A percentile compares a stretch with the other conserved stretches of the same genome.
Evolutionary conservation across 305 asterid species (phyloP).

Genomic region (Andrographis paniculata): DNA sequence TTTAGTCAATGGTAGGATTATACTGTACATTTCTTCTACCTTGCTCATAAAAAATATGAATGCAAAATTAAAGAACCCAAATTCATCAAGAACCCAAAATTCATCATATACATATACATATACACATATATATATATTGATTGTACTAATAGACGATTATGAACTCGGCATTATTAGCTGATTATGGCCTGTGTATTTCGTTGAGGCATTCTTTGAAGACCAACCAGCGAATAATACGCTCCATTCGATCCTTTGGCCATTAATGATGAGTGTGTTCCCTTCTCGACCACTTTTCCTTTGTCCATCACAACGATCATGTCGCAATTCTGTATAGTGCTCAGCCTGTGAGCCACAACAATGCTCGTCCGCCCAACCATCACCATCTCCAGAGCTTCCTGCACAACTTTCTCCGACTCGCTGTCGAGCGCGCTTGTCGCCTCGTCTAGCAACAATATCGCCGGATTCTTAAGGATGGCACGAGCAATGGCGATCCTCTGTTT

Average conservation of each 20-base stretch:
- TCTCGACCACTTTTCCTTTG: slow-evolving; percentile 68
- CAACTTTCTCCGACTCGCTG: slow-evolving; percentile 69
- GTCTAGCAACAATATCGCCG: slow-evolving; percentile 52
- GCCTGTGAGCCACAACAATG: slow-evolving; percentile 80
- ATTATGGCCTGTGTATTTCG: slow-evolving; percentile 22
- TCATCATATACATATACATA: no score
- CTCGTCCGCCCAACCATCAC: slow-evolving; percentile 88
- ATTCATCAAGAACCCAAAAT: no score
- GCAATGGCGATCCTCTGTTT: slow-evolving; percentile 89
- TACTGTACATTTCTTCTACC: no score
- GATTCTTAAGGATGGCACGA: slow-evolving; percentile 70
- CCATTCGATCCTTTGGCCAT: slow-evolving; percentile 51
- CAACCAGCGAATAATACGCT: slow-evolving; percentile 66
- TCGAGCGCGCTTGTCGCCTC: slow-evolving; percentile 95
- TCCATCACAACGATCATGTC: slow-evolving; percentile 72
- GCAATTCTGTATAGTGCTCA: slow-evolving; percentile 71
- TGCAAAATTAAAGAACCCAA: no score
- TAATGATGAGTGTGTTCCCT: slow-evolving; percentile 67
- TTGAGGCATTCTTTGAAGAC: no score
- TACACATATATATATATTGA: no score
- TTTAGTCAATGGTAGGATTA: no score
- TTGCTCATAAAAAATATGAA: no score
- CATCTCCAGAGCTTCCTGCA: slow-evolving; percentile 76
- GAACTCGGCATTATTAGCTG: slow-evolving; percentile 10
- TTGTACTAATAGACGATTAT: no score